Evolutionary conservation across 2,329 filamentous ascomycete genomes (phyloP), one percentile per base, ranked within the genome.

Genomic region (Pseudopyrenochaeta lycopersici): DNA sequence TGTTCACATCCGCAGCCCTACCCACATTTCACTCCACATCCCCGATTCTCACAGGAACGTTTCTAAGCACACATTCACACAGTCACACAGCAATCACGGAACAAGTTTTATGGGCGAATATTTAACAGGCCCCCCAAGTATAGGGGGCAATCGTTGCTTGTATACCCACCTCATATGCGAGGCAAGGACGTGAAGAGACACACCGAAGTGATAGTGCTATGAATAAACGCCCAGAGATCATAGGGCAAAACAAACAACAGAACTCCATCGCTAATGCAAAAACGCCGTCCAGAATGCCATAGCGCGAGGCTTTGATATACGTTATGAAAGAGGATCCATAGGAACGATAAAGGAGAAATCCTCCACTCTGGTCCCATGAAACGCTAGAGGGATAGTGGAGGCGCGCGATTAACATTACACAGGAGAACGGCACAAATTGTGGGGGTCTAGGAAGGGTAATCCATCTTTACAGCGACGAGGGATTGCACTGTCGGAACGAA

Each of bases 201-300:
- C 23, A 27, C 7, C 10, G 23, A 27, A 27, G 4, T 4, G 23
- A 27, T 9, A 27, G 23, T 27, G 23, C 23, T 12, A 17, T 30
- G 18, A 43, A n/a, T 11, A 18, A 30, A 14, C n/a, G n/a, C n/a
- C n/a, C n/a, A n/a, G n/a, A n/a, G n/a, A n/a, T n/a, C n/a, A n/a
- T n/a, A n/a, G n/a, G n/a, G n/a, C 6, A 41, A 17, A 18, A n/a
- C 12, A 12, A 27, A 10, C 23, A 14, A 18, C 5, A 40, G 17
- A 46, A 57, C 54, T 44, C 54, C 54, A 42, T 53, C 54, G 54
- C 54, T 57, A 35, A 57, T 52, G 49, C 49, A 52, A 49, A 38
- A 18, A 41, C 39, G 39, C 39, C 39, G n/a, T 10, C n/a, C 11
- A 21, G 11, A 41, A 41, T 38, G 35, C 35, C 15, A 12, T 7